These are phyloP conservation scores for Lyophyllum semitale DNA, from an alignment of 768 basidiomycete genomes.

Conservation along the genomic window DNA sequence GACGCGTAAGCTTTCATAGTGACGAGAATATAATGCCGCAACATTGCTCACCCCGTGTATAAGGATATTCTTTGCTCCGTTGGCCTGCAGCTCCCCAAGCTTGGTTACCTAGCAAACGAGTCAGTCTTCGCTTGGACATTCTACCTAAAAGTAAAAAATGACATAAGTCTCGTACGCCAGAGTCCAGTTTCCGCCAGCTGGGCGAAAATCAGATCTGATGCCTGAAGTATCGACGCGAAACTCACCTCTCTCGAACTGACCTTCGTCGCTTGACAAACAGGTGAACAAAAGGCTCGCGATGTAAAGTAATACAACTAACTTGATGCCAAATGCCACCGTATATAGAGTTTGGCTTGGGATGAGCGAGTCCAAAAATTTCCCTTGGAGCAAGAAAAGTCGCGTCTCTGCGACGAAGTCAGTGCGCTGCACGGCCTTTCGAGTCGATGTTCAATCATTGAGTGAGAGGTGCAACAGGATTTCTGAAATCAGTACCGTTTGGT, in stretches of 20 bases:
- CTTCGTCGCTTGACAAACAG: background rate
- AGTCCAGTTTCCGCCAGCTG: constrained; percentile 26
- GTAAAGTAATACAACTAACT: constrained; percentile 20
- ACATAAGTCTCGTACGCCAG: constrained; percentile 26
- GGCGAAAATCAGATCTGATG: background rate
- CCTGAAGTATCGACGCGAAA: background rate
- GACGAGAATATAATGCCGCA: background rate
- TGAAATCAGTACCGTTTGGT: constrained; percentile 17
- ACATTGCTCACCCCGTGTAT: constrained; percentile 26
- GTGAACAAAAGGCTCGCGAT: background rate
- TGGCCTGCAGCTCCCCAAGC: constrained; percentile 29
- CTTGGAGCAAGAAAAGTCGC: constrained; percentile 29
- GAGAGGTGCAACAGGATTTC: background rate
- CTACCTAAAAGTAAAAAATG: background rate
- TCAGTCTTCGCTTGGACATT: background rate
- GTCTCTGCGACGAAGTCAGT: constrained; percentile 31
- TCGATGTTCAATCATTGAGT: background rate
- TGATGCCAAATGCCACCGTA: constrained; percentile 32
- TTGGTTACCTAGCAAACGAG: constrained; percentile 20
- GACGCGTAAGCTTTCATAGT: background rate
- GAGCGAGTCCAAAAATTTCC: constrained; percentile 27
- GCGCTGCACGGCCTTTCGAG: constrained; percentile 20
- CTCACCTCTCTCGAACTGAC: background rate
- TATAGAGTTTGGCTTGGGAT: constrained; percentile 29
- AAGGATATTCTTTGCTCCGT: constrained; percentile 29